Conservation (phyloP, 768 basidiomycete species). For the Flagelloscypha sp. region DNA sequence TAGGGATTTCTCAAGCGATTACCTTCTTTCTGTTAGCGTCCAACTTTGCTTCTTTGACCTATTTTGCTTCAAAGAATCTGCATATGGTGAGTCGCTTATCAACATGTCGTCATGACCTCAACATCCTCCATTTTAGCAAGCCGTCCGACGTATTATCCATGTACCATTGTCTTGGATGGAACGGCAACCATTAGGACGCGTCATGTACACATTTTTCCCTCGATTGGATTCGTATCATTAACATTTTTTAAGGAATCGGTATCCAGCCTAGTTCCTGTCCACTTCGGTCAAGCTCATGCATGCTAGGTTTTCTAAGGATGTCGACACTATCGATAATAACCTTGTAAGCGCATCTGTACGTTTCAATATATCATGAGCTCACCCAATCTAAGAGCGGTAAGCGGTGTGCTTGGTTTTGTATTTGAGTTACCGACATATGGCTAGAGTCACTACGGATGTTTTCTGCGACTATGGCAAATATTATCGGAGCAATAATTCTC, state of each 20-base stretch:
- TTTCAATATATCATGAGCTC: background rate
- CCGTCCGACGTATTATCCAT: slow-evolving; percentile 64
- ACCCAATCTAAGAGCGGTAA: slow-evolving; percentile 5
- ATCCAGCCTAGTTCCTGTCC: too few relatives aligned
- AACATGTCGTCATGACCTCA: slow-evolving; percentile 15
- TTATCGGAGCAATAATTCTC: slow-evolving; percentile 70
- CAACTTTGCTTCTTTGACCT: slow-evolving; percentile 59
- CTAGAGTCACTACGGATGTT: slow-evolving; percentile 71
- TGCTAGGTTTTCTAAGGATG: too few relatives aligned
- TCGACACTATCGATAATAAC: slow-evolving; percentile 73
- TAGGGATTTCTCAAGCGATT: slow-evolving; percentile 66
- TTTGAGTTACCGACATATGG: too few relatives aligned
- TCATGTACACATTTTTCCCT: too few relatives aligned
- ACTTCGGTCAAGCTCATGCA: too few relatives aligned
- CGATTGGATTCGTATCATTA: too few relatives aligned
- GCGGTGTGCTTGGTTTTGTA: too few relatives aligned
- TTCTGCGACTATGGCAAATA: slow-evolving; percentile 49
- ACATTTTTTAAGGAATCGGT: slow-evolving; percentile 85
- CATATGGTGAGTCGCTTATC: slow-evolving; percentile 40
- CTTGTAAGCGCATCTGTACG: slow-evolving; percentile 40
- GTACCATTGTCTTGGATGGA: slow-evolving; percentile 48
- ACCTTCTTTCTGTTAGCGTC: slow-evolving; percentile 61
- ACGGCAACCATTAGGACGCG: slow-evolving; percentile 43
- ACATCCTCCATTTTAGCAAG: slow-evolving; percentile 29
- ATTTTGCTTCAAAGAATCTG: slow-evolving; percentile 64